Evolutionary conservation across 108 stramenopile genomes (phyloP).

Genomic region (Chaetoceros muelleri): DNA sequence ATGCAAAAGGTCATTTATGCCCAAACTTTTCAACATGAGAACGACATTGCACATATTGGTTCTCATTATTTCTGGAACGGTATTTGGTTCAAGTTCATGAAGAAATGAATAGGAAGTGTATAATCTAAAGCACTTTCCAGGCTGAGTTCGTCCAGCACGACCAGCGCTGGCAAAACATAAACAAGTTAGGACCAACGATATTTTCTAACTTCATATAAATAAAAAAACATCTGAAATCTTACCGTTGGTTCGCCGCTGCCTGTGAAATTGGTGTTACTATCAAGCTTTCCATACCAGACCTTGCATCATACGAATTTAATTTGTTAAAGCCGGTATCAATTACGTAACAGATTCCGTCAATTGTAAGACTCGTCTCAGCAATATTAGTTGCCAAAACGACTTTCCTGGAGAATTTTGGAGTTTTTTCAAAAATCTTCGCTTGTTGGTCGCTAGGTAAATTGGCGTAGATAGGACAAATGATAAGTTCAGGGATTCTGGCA

Average conservation of each 20-base stretch:
- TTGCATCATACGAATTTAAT: constrained; percentile 94
- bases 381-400: constrained; percentile 99
- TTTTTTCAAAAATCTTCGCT: constrained; percentile 98
- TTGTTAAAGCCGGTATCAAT: constrained; percentile 99
- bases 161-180: background rate
- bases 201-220: too few relatives aligned
- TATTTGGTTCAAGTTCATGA: constrained; percentile 96
- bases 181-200: too few relatives aligned
- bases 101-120: constrained; percentile 97
- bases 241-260: constrained; percentile 91
- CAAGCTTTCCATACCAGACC: constrained; percentile 93
- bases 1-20: constrained; percentile 94
- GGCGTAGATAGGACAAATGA: constrained; percentile 97
- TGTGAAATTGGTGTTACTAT: constrained; percentile 97
- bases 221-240: too few relatives aligned
- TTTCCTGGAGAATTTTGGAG: constrained; percentile 90
- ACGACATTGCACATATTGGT: constrained; percentile 99
- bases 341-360: constrained; percentile 97
- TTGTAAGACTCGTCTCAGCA: constrained; percentile 88
- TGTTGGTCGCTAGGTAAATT: constrained; percentile 97
- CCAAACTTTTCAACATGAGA: constrained; percentile 95
- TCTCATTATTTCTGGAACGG: constrained; percentile 94
- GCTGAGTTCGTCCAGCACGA: constrained; percentile 86
- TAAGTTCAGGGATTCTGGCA: constrained; percentile 89
- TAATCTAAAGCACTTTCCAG: constrained; percentile 99